These are phyloP conservation scores for Oryza punctata DNA, from an alignment of 176 grass and related monocot species.

Conservation along the genomic window DNA sequence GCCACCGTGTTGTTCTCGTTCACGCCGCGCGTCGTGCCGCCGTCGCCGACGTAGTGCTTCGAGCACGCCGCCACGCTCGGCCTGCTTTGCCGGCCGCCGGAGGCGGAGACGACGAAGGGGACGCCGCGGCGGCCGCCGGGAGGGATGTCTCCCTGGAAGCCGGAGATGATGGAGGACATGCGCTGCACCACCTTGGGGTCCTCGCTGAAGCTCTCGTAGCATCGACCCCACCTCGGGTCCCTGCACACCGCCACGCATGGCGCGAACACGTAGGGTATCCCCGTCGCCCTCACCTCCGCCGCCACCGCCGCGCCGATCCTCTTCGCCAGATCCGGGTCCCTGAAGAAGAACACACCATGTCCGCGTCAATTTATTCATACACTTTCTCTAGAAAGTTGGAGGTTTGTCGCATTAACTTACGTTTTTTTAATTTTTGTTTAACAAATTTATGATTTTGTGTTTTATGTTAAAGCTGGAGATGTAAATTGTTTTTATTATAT, in stretches of 20 bases:
- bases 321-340: conserved; percentile 65
- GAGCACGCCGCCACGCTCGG: conserved; percentile 59
- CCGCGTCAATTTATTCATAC: too few relatives aligned
- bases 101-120: conserved; percentile 50
- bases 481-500: too few relatives aligned
- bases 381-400: too few relatives aligned
- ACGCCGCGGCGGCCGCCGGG: conserved; percentile 31
- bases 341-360: neutral
- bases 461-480: too few relatives aligned
- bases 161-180: conserved; percentile 68
- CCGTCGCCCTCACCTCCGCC: conserved; percentile 69
- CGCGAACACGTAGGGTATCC: conserved; percentile 71
- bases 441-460: too few relatives aligned
- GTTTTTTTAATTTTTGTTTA: too few relatives aligned
- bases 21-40: conserved; percentile 57
- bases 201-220: conserved; percentile 91
- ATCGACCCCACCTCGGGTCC: conserved; percentile 79
- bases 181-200: conserved; percentile 51
- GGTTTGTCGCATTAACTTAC: too few relatives aligned
- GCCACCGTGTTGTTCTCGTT: conserved; percentile 64
- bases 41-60: conserved; percentile 82
- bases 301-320: conserved; percentile 65
- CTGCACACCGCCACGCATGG: conserved; percentile 81
- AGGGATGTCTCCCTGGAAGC: conserved; percentile 47
- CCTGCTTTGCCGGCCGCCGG: neutral